Evolutionary conservation across 768 basidiomycete genomes (phyloP).

Genomic region (Clavulina sp.): DNA sequence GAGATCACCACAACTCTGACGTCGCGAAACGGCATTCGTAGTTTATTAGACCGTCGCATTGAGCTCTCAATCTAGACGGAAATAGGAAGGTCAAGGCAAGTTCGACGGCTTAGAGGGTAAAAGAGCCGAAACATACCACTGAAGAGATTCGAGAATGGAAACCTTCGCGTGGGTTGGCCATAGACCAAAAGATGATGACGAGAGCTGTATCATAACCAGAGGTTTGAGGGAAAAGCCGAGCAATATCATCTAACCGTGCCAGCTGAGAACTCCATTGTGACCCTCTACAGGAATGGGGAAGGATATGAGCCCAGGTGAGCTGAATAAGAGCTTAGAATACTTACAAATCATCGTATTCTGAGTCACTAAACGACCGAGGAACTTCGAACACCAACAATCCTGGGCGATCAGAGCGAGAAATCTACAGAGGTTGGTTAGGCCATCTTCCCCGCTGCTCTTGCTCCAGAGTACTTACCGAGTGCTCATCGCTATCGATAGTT

Average conservation of each 20-base stretch:
- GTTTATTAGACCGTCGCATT: too few relatives aligned
- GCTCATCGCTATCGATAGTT: too few relatives aligned
- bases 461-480: not conserved
- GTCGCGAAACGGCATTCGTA: too few relatives aligned
- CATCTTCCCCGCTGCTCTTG: not conserved
- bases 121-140: not conserved
- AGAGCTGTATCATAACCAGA: not conserved
- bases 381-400: slow-evolving; percentile 1
- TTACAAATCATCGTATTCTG: not conserved
- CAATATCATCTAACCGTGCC: not conserved
- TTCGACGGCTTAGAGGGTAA: too few relatives aligned
- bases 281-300: not conserved
- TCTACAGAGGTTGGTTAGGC: not conserved
- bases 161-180: too few relatives aligned
- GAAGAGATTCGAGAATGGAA: not conserved
- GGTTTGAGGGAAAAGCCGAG: not conserved
- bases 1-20: too few relatives aligned
- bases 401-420: not conserved
- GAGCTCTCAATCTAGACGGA: too few relatives aligned
- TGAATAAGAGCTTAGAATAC: not conserved
- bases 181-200: not conserved
- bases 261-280: not conserved
- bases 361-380: not conserved
- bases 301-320: not conserved
- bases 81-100: too few relatives aligned